These are phyloP conservation scores for Thielaviopsis ethacetica DNA, from an alignment of 2,329 filamentous ascomycete species.

Conservation along the genomic window DNA sequence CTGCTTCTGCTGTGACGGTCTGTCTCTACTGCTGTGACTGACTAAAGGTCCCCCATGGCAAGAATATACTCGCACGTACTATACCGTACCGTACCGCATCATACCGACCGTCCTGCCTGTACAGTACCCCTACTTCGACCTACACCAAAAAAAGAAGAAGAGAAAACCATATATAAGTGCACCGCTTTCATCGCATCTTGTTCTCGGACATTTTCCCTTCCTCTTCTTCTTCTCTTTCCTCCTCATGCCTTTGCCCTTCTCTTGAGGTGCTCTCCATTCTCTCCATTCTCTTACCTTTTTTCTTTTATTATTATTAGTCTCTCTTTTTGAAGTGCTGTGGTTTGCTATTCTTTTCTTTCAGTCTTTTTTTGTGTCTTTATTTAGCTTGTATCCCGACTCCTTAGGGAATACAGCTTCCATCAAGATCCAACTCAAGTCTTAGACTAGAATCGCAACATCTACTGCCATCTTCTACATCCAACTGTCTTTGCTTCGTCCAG, in stretches of 20 bases:
- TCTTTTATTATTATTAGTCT: constrained; percentile 13
- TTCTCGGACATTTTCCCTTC: not conserved
- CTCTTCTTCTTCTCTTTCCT: constrained; percentile 7
- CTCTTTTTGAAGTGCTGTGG: constrained; percentile 12
- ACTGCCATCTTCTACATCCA: constrained; percentile 1
- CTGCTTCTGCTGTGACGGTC: too few species aligned
- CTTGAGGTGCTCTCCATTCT: constrained; percentile 16
- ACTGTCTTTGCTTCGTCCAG: not conserved
- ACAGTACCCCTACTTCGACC: too few species aligned
- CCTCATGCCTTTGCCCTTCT: constrained; percentile 13
- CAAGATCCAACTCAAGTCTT: not conserved
- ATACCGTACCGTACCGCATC: too few species aligned
- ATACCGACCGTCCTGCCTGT: too few species aligned
- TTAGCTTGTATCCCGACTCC: not conserved
- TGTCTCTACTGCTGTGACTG: too few species aligned
- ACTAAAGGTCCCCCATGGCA: too few species aligned
- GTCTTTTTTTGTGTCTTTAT: not conserved
- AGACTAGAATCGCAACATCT: not conserved
- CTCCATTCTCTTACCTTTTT: constrained; percentile 16
- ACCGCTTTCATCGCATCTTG: not conserved
- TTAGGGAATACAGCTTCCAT: not conserved
- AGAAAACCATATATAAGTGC: not conserved
- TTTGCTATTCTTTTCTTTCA: constrained; percentile 6
- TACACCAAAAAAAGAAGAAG: too few species aligned
- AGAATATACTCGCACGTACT: too few species aligned